Conservation (phyloP, 2,329 filamentous ascomycete species). For the Ophiostoma tasmaniense region DNA sequence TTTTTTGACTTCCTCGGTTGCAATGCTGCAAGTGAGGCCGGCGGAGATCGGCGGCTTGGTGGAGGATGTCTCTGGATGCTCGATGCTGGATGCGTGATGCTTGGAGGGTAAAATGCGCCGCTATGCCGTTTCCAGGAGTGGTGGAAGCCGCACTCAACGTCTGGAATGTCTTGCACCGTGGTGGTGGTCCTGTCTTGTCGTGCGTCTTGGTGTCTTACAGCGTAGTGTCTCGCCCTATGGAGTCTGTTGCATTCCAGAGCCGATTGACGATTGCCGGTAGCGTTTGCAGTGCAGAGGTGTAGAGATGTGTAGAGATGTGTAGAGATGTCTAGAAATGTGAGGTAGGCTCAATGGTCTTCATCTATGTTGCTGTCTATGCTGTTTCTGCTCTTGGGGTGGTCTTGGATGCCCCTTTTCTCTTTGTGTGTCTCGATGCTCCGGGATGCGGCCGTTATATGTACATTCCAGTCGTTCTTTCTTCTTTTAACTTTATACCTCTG, state of each 20-base stretch:
- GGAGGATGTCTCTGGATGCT: constrained; percentile 4
- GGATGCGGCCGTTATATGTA: constrained; percentile 15
- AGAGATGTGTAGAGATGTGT: background rate
- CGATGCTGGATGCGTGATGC: constrained; percentile 8
- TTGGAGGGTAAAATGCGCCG: background rate
- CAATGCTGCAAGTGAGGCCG: background rate
- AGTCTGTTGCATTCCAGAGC: background rate
- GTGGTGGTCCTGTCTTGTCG: background rate
- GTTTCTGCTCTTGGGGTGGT: background rate
- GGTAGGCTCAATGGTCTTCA: no score
- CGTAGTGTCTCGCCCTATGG: background rate
- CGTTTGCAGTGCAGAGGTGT: background rate
- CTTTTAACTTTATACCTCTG: background rate
- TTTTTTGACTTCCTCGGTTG: background rate
- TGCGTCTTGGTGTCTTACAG: background rate
- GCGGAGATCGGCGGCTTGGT: constrained; percentile 3
- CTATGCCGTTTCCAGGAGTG: background rate
- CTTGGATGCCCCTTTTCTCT: background rate
- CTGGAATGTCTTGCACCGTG: constrained; percentile 6
- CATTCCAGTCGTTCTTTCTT: constrained; percentile 8
- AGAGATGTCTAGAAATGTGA: no score
- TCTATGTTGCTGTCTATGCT: background rate
- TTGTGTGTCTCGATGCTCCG: constrained; percentile 3
- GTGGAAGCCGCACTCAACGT: background rate
- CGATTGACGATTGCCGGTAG: background rate